Evolutionary conservation across 2,329 filamentous ascomycete species (phyloP), one percentile per base, ranked within the genome.

Genomic region (Pseudocercospora fijiensis): DNA sequence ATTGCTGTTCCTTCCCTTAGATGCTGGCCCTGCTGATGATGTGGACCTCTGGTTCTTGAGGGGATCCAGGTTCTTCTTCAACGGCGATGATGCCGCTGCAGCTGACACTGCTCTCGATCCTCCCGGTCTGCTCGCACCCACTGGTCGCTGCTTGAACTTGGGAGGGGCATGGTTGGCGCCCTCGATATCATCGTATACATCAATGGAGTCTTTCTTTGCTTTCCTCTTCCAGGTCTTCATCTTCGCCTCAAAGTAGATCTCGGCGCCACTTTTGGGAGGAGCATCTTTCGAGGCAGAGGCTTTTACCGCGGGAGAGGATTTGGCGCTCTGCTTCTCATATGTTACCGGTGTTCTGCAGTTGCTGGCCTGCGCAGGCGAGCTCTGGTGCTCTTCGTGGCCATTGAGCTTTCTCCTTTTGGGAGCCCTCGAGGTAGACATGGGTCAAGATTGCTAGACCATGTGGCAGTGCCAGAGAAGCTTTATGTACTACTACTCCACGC

Each of bases 111-210:
- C 18, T n/a, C 37, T 41, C 16, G 26, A 58, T 18, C 24, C 13
- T 41, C 60, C 30, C 24, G 20, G 7, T 37, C 37, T 43, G 20
- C 13, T 37, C 11, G 30, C 52, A n/a, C 28, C 37, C 13, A 20
- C 18, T 43, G 30, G 16, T 53, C 30, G 18, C 22, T 43, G 30
- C 30, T 33, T 8, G 9, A 27, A 51, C 37, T 43, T 41, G 3
- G 30, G 52, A 13, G 52, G 27, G 4, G 37, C 63, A 20, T 60
- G 37, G 60, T 78, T 68, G 7, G 78, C 79, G 28, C 78, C 77
- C 52, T 80, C 79, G 37, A 80, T 77, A 58, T 81, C 78, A 62
- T 80, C 78, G 65, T 79, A 80, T 13, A 79, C 66, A 57, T 78
- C 78, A 28, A 73, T 26, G 10, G 60, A 53, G 20, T 61, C 69